Evolutionary conservation across 352 stramenopile genomes (phyloP).

Genomic region (Globisporangium spinosum): DNA sequence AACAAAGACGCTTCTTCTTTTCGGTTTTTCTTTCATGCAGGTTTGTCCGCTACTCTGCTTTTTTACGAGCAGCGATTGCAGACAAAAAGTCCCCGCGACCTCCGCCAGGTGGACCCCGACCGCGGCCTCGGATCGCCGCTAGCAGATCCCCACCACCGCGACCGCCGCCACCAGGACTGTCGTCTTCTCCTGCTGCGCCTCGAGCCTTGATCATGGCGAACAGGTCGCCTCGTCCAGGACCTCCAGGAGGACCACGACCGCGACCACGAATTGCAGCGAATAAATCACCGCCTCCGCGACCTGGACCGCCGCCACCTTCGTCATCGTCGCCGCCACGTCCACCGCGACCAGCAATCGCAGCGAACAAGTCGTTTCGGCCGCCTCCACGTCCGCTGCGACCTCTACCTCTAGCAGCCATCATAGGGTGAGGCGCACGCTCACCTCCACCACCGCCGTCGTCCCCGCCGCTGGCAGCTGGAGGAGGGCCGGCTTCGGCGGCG

Average conservation of each 20-base stretch:
- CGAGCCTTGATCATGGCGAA: slow-evolving; percentile 64
- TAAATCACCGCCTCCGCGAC: slow-evolving; percentile 37
- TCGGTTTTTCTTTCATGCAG: not conserved
- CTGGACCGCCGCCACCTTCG: slow-evolving; percentile 28
- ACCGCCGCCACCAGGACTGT: slow-evolving; percentile 25
- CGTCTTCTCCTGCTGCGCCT: slow-evolving; percentile 24
- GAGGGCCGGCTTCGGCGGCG: slow-evolving; percentile 38
- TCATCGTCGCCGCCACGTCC: slow-evolving; percentile 39
- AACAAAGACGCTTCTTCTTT: slow-evolving; percentile 11
- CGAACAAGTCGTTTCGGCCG: slow-evolving; percentile 36
- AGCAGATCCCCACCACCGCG: slow-evolving; percentile 45
- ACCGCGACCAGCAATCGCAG: slow-evolving; percentile 50
- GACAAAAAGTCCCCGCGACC: slow-evolving; percentile 51
- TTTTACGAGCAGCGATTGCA: slow-evolving; percentile 63
- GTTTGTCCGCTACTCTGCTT: slow-evolving; percentile 24
- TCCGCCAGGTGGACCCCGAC: slow-evolving; percentile 25
- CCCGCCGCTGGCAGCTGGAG: slow-evolving; percentile 24
- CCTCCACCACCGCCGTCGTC: slow-evolving; percentile 22
- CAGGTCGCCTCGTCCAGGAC: slow-evolving; percentile 49
- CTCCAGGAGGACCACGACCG: slow-evolving; percentile 39
- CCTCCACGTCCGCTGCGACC: slow-evolving; percentile 28
- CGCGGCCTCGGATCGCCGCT: slow-evolving; percentile 50
- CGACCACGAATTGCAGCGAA: slow-evolving; percentile 55
- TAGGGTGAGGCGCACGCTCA: slow-evolving; percentile 32
- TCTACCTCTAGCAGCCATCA: slow-evolving; percentile 42